Percentiles rank a stretch among this genome's conserved stretches.
Evolutionary conservation across 441 rosid genomes (phyloP).

Genomic region (Cnidoscolus chayamansa): DNA sequence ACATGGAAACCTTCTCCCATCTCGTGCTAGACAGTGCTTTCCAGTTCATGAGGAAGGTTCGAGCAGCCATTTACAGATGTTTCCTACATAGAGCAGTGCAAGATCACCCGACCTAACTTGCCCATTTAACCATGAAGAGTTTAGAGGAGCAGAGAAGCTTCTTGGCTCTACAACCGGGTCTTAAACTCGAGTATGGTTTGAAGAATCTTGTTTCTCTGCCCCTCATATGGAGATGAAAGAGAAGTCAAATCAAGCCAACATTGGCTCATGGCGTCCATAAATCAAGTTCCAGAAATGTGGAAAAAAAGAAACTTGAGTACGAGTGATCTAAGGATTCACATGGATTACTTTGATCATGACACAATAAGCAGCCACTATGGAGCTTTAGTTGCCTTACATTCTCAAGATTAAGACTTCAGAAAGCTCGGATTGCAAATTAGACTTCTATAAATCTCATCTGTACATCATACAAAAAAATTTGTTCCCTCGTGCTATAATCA

Average conservation of each 20-base stretch:
- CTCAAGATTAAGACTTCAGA: background rate
- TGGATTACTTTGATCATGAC: background rate
- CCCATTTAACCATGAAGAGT: background rate
- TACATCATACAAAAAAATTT: background rate
- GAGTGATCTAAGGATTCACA: background rate
- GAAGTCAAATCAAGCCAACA: background rate
- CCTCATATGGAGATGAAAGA: background rate
- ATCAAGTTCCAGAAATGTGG: background rate
- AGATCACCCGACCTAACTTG: background rate
- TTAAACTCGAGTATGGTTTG: background rate
- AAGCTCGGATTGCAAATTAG: background rate
- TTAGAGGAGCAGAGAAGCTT: background rate
- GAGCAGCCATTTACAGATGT: background rate
- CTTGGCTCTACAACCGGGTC: too few relatives aligned
- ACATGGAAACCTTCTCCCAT: too few relatives aligned
- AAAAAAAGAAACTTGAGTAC: background rate
- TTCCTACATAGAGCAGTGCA: too few relatives aligned
- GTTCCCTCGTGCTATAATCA: background rate
- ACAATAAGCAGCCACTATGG: background rate
- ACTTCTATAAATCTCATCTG: background rate
- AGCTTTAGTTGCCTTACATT: background rate
- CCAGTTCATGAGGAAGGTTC: too few relatives aligned
- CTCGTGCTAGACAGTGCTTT: too few relatives aligned
- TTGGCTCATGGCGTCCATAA: background rate
- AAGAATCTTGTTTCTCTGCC: background rate